Evolutionary conservation across 2,329 filamentous ascomycete genomes (phyloP), one percentile per base, ranked within the genome.

Genomic region (Monosporascus ibericus): DNA sequence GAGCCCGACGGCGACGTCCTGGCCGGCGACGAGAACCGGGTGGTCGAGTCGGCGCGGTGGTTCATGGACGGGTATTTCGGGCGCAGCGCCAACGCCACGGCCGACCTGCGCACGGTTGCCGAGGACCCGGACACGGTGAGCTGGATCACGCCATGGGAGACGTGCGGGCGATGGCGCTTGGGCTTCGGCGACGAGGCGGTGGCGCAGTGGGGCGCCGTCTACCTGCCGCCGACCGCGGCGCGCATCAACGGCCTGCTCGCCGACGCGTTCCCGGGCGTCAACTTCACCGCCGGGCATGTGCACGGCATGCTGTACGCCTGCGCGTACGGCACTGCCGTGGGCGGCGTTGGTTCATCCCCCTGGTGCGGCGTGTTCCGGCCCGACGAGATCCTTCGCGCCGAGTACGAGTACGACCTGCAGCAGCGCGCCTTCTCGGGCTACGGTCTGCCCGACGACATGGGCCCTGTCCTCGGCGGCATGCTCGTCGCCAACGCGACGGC

Each of bases 221-320:
- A 62, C 47, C 50, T 63, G 40, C 57, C 60, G 18, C 56, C 58
- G 24, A 59, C 61, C 38, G 54, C 55, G 3, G 48, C 48, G 44
- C 55, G 59, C 17, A 50, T 63, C 40, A 62, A 63, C 40, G 20
- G 20, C 6, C 34, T 48, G 3, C 54, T 63, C 7, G 24, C 48
- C 1, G 40, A 48, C 7, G 52, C 57, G 5, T 61, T 57, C 34
- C 57, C 57, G 2, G 48, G 25, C 11, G 55, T 58, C 24, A 50
- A 55, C 22, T 61, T 63, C 34, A 60, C 58, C 2, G 48, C 56
- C 0, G 48, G 30, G 6, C 58, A 60, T 24, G 51, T 56, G 3
- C 56, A 59, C 44, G 59, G 54, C 38, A 61, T 63, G 60, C 25
- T 63, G 7, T 61, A 57, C 22, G 59, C 58, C 9, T 63, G 60